Conservation (phyloP, 139 green algal species). For the Chlamydomonas urium region DNA sequence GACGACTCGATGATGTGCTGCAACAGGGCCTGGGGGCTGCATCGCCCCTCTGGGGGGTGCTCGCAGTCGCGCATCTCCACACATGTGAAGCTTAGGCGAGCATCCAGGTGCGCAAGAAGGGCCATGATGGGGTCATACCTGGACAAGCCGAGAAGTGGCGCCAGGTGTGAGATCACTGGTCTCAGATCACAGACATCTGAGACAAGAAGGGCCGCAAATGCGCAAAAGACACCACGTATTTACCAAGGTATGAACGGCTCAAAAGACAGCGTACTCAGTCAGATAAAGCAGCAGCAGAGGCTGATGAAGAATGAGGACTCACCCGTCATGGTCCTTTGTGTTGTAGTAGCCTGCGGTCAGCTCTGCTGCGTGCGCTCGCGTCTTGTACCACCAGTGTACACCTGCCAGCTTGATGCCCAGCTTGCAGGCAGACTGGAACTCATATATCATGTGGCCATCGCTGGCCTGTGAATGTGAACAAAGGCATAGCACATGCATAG, state of each 20-base stretch:
- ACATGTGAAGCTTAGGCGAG: slow-evolving; percentile 91
- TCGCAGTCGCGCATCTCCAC: slow-evolving; percentile 99
- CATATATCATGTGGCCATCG: slow-evolving; percentile 58
- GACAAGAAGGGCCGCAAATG: too few species aligned
- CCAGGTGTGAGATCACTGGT: too few species aligned
- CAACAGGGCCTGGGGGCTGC: slow-evolving; percentile 55
- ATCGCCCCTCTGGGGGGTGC: slow-evolving; percentile 85
- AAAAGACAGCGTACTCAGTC: too few species aligned
- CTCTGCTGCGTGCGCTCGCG: slow-evolving; percentile 89
- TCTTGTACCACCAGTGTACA: slow-evolving; percentile 99
- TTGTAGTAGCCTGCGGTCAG: slow-evolving; percentile 98
- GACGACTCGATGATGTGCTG: slow-evolving; percentile 53
- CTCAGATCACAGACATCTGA: too few species aligned
- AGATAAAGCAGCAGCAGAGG: too few species aligned
- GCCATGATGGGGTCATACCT: slow-evolving; percentile 44
- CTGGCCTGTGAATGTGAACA: background rate
- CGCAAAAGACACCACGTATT: too few species aligned
- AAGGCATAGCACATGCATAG: too few species aligned
- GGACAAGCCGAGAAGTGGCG: too few species aligned
- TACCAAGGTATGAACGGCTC: too few species aligned
- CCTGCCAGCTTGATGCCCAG: slow-evolving; percentile 91
- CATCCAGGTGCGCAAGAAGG: slow-evolving; percentile 40
- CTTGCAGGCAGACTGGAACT: slow-evolving; percentile 61
- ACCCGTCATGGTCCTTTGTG: slow-evolving; percentile 81
- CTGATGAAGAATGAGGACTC: too few species aligned